phyloP scores from a whole-genome alignment of 75 land plant species.

The Picea sitchensis region DNA sequence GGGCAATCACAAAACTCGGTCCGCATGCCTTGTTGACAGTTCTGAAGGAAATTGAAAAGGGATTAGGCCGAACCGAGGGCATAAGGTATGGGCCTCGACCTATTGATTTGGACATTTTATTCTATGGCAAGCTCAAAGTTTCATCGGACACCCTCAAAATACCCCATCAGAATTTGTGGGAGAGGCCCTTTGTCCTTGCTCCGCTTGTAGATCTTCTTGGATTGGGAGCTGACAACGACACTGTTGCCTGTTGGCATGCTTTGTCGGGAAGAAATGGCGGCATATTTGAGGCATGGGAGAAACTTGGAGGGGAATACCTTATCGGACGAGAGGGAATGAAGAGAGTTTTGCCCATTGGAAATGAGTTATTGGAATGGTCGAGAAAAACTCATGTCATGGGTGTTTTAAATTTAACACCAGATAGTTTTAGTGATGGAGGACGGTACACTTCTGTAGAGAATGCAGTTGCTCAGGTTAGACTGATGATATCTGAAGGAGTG shows the following conservation, averaged over 20 bases:
- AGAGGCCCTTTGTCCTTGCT: conserved; percentile 92
- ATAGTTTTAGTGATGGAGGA: conserved; percentile 99
- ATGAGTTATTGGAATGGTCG: conserved; percentile 71
- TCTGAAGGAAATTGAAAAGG: conserved; percentile 79
- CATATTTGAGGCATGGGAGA: conserved; percentile 60
- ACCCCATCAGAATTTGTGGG: conserved; percentile 81
- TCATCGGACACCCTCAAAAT: conserved; percentile 61
- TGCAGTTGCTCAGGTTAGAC: conserved; percentile 62
- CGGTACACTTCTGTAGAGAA: conserved; percentile 55
- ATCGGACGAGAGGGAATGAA: conserved; percentile 70
- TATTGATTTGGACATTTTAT: conserved; percentile 87
- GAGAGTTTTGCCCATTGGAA: conserved; percentile 71
- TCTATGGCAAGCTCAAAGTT: conserved; percentile 65
- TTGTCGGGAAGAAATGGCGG: conserved; percentile 24
- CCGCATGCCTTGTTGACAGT: conserved; percentile 67
- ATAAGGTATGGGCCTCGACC: conserved; percentile 94
- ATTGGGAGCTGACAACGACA: conserved; percentile 31
- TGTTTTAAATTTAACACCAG: conserved; percentile 87
- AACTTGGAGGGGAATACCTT: conserved; percentile 70
- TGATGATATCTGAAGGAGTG: conserved; percentile 73
- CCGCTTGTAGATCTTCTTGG: conserved; percentile 80
- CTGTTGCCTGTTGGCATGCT: conserved; percentile 61
- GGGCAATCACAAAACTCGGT: conserved; percentile 69
- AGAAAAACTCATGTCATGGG: conserved; percentile 84
- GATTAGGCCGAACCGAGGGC: conserved; percentile 79